A percentile compares a stretch with the other conserved stretches of the same genome.
Conservation (phyloP, 768 basidiomycete genomes). For the Coprinopsis cinerea region DNA sequence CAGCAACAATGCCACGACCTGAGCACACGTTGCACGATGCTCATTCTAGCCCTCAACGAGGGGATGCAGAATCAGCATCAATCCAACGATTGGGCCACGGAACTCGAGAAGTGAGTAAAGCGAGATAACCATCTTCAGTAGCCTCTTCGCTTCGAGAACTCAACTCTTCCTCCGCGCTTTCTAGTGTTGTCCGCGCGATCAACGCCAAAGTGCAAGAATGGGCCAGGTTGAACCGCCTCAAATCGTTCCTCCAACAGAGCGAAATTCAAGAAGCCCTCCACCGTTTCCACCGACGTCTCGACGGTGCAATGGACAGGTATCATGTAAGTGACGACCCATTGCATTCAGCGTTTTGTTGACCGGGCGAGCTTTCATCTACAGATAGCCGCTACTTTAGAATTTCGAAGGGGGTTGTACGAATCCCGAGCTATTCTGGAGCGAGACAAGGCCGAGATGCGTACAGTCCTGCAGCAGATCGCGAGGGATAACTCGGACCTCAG, state of each 20-base stretch:
- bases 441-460: conserved; percentile 29
- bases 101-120: conserved; percentile 28
- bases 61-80: conserved; percentile 28
- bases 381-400: conserved; percentile 20
- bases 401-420: conserved; percentile 21
- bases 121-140: not conserved
- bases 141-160: not conserved
- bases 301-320: conserved; percentile 29
- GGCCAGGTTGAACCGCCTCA: conserved; percentile 28
- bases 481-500: conserved; percentile 29
- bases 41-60: conserved; percentile 28
- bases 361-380: not conserved
- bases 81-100: conserved; percentile 27
- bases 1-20: conserved; percentile 35
- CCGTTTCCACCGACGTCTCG: conserved; percentile 31
- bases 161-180: too few species aligned
- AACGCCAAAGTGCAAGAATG: conserved; percentile 29
- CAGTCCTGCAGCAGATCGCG: conserved; percentile 29
- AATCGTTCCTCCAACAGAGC: conserved; percentile 30
- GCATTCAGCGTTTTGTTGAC: conserved; percentile 13
- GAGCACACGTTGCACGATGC: conserved; percentile 23
- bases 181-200: conserved; percentile 25
- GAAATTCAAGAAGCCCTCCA: conserved; percentile 38
- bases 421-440: conserved; percentile 24
- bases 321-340: conserved; percentile 20